phyloP scores from a whole-genome alignment of 169 alveolate species.

The Plasmodium adleri region DNA sequence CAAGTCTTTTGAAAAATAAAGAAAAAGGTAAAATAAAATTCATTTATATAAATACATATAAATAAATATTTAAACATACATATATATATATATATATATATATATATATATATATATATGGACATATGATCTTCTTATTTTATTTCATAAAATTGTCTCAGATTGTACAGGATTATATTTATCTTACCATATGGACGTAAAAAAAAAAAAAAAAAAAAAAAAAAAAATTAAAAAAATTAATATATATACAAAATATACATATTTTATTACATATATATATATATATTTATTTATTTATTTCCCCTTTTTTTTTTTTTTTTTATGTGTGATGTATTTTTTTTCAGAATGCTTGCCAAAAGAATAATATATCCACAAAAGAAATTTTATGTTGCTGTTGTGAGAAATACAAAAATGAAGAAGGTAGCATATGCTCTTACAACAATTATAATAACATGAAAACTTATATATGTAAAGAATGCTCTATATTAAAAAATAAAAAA shows the following conservation, averaged over 20 bases:
- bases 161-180: constrained; percentile 10
- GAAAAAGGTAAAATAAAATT: constrained; percentile 22
- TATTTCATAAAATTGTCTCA: background rate
- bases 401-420: constrained; percentile 20
- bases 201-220: constrained; percentile 19
- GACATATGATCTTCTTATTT: no score
- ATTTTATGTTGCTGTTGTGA: constrained; percentile 58
- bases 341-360: constrained; percentile 2
- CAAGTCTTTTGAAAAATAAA: constrained; percentile 18
- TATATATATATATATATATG: background rate
- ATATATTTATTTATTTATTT: background rate
- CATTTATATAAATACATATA: constrained; percentile 6
- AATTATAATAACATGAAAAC: constrained; percentile 34
- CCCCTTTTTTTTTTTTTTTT: background rate
- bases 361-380: background rate
- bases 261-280: no score
- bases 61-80: background rate
- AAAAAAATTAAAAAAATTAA: background rate
- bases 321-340: background rate
- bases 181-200: constrained; percentile 16
- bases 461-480: constrained; percentile 54
- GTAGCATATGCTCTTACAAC: constrained; percentile 35
- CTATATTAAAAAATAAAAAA: constrained; percentile 32
- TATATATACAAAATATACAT: background rate
- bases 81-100: background rate